Base-by-base conservation (phyloP, 305 asterid species). In the Fraxinus albicans region DNA sequence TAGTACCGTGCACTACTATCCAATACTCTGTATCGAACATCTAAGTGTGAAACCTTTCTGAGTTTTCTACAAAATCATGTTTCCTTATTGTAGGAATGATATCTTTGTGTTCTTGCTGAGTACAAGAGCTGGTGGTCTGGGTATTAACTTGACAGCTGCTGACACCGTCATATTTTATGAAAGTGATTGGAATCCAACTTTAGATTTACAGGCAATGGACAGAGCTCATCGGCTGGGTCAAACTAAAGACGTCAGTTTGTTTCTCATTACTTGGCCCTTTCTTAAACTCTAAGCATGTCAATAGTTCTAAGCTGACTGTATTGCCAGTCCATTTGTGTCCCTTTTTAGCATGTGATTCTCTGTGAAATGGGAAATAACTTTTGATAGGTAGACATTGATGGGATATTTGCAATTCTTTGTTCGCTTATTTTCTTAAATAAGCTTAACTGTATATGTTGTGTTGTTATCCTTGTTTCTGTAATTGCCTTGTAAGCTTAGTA, bases 81-180 rank as follows among this genome's bases (percentile, higher is more conserved):
- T 90, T 40, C 63, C 79, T 76, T 77, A 6, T 55, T 78, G 70
- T 80, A 96, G 99, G 96, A 94, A 69, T 77, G 98, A 96, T 82
- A 96, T 96, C 82, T 96, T 96, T 88, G 98, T 96, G 83, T 96
- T 96, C 91, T 85, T 96, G 89, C 92, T 96, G 91, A 94, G 98
- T 90, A 96, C 99, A 80, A 90, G 99, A 86, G 98, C 98, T 87
- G 99, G 98, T 84, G 99, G 99, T 70, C 91, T 96, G 87, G 99
- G 99, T 74, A 96, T 96, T 87, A 96, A 96, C 90, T 90, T 96
- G 91, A 94, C 98, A 2, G 99, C 98, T 53, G 99, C 98, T 31
- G 99, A 96, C 86, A 96, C 99, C 1, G 98, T 94, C 85, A 94
- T 96, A 88, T 96, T 96, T 81, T 96, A 96, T 80, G 99, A 94